These are phyloP conservation scores for Metschnikowia santaceciliae DNA, from an alignment of 805 yeast genomes.

Conservation along the genomic window DNA sequence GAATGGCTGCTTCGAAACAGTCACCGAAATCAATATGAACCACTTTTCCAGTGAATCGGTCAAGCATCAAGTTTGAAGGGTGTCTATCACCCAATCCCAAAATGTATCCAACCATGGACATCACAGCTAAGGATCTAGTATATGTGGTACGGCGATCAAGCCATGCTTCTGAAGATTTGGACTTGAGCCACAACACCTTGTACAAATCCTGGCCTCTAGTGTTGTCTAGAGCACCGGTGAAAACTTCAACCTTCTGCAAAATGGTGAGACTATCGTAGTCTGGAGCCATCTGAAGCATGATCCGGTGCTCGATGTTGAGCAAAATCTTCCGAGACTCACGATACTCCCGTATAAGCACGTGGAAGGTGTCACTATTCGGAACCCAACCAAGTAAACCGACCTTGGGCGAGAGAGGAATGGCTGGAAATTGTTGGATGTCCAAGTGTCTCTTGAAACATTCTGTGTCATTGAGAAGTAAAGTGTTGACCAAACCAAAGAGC, in stretches of 20 bases:
- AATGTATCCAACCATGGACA: constrained; percentile 98
- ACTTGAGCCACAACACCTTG: constrained; percentile 93
- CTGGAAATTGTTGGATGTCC: constrained; percentile 87
- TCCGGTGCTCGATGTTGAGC: constrained; percentile 88
- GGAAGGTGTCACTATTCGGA: constrained; percentile 95
- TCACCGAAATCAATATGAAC: constrained; percentile 98
- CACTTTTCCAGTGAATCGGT: constrained; percentile 90
- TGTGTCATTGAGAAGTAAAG: constrained; percentile 81
- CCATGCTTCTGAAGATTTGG: constrained; percentile 97
- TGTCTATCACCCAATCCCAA: constrained; percentile 97
- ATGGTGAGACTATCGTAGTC: constrained; percentile 87
- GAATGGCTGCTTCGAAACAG: constrained; percentile 96
- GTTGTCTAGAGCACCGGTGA: constrained; percentile 91
- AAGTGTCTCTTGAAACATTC: constrained; percentile 95
- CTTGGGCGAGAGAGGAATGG: constrained; percentile 93
- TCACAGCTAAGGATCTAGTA: constrained; percentile 92
- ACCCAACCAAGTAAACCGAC: constrained; percentile 98
- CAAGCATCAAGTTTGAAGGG: constrained; percentile 95
- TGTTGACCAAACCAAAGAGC: constrained; percentile 90
- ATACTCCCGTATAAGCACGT: constrained; percentile 84
- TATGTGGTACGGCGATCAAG: constrained; percentile 94
- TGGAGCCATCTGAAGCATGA: constrained; percentile 97
- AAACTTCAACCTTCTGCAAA: constrained; percentile 92
- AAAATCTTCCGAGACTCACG: constrained; percentile 88
- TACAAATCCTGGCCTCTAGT: constrained; percentile 95